Base-by-base conservation (phyloP, 352 stramenopile genomes). In the Globisporangium emineosum region DNA sequence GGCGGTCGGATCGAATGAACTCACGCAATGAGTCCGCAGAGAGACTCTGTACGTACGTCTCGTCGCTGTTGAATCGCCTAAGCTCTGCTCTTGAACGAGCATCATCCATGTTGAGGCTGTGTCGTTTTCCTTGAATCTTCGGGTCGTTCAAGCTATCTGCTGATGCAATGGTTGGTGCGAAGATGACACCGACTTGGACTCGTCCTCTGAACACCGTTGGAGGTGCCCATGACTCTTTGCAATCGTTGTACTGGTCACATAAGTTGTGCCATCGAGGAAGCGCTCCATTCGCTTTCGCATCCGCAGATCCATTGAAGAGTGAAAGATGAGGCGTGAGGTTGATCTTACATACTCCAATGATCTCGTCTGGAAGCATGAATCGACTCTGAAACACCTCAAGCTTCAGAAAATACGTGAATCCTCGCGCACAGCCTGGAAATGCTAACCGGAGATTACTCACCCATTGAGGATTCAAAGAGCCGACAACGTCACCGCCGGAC, bases 201-300 rank as follows among this genome's bases (percentile, higher is more conserved):
- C 83, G 82, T 10, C 86, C 86, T 12, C 82, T 76, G 60, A 93
- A 94, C 4, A 94, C 86, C 15, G 86, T 94, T 12, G 86, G 86
- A 2, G 86, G 86, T 23, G 86, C 86, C 86, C 86, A 94, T 2
- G 83, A 94, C 57, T 92, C 86, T 30, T 87, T 86, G 62, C 86
- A 94, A 62, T 94, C 86, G 56, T 94, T 90, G 67, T 94, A 94
- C 66, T 92, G 84, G 43, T 94, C 86, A 60, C 86, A 92, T n/a
- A 94, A 62, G 61, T 94, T 94, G 53, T 93, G 83, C 86, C 86
- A 94, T 23, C 86, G 77, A 56, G 81, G 79, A 19, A 94, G 67
- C 23, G 86, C 86, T 6, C 86, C 86, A 32, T 91, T 94, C 2
- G 86, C 86, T 42, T 91, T 91, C 6, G 86, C 86, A 35, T 94